phyloP scores from a whole-genome alignment of 2,329 filamentous ascomycete genomes.

The Bretziella fagacearum region DNA sequence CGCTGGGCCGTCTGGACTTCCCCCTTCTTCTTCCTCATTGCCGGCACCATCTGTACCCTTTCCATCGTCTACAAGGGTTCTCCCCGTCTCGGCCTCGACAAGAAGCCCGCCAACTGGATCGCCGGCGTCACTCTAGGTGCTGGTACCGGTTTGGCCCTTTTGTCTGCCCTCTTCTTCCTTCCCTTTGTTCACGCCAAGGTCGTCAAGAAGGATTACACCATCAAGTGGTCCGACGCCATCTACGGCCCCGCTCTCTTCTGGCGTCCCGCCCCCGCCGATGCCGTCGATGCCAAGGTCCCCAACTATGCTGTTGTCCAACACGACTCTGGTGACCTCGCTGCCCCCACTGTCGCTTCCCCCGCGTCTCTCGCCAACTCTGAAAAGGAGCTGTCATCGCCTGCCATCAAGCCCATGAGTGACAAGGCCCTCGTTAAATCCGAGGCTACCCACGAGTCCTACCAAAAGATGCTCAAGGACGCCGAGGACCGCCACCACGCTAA shows the following conservation, averaged over 20 bases:
- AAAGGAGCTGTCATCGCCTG: constrained; percentile 20
- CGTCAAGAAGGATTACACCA: constrained; percentile 47
- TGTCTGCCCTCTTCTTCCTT: constrained; percentile 55
- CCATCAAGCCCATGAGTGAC: constrained; percentile 22
- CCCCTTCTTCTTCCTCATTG: constrained; percentile 63
- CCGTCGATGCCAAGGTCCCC: constrained; percentile 42
- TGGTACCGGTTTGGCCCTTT: constrained; percentile 39
- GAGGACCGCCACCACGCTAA: constrained; percentile 43
- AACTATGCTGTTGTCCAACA: constrained; percentile 60
- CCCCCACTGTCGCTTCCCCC: constrained; percentile 20
- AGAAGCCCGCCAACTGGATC: constrained; percentile 52
- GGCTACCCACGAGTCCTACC: constrained; percentile 38
- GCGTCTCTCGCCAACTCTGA: constrained; percentile 24
- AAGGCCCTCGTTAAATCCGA: constrained; percentile 31
- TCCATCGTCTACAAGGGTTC: constrained; percentile 72
- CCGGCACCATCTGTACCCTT: constrained; percentile 55
- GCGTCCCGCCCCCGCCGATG: constrained; percentile 37
- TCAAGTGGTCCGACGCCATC: constrained; percentile 47
- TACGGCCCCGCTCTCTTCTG: constrained; percentile 47
- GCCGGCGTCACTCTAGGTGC: constrained; percentile 47
- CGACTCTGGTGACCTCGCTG: constrained; percentile 16
- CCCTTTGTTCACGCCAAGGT: constrained; percentile 50
- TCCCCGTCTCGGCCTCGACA: constrained; percentile 45
- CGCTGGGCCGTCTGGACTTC: constrained; percentile 57
- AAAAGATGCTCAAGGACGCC: constrained; percentile 41